Evolutionary conservation across 129 eudicot species (phyloP), one percentile per base, ranked within the genome.

Genomic region (Tagetes patula): DNA sequence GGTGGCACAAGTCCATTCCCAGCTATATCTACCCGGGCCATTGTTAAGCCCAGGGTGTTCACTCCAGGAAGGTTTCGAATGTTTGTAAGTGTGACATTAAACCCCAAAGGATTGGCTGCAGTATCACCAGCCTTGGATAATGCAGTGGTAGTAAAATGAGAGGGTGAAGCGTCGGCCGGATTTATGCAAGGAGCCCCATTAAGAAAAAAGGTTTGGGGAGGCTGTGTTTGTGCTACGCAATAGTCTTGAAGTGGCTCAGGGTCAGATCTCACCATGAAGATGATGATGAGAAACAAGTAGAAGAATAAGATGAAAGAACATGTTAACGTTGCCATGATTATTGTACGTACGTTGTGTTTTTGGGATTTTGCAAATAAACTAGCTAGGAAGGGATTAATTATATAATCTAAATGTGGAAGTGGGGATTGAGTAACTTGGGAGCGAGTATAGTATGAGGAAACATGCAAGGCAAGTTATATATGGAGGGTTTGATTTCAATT

Each of bases 231-330:
- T 8, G 92, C 96, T 4, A 89, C 8, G 65, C 98, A 92, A 31
- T 89, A 92, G 73, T 92, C 98, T 85, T 89, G 95, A 32, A 92
- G 95, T 2, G 96, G 96, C 8, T 87, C 92, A 0, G 92, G 95
- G 73, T 92, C 96, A 2, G 92, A 45, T 47, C 49, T 61, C 4
- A 72, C 69, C 31, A 34, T 34, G 10, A 66, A 1, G 6, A 70
- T 60, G 10, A 43, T 0, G 3, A 70, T 60, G 36, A 81, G 12
- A 54, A 74, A 49, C 38, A 83, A 46, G n/a, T 14, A 52, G 27
- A 20, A 20, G 27, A 20, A 20, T 20, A 20, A 20, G 27, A 20
- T 20, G 27, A 20, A 20, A 0, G 27, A 20, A 20, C 27, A 20
- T 20, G 27, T 20, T 20, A 20, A 20, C 27, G 27, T 20, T 20